phyloP scores from a whole-genome alignment of 805 yeast species.

The Suhomyces sp. region DNA sequence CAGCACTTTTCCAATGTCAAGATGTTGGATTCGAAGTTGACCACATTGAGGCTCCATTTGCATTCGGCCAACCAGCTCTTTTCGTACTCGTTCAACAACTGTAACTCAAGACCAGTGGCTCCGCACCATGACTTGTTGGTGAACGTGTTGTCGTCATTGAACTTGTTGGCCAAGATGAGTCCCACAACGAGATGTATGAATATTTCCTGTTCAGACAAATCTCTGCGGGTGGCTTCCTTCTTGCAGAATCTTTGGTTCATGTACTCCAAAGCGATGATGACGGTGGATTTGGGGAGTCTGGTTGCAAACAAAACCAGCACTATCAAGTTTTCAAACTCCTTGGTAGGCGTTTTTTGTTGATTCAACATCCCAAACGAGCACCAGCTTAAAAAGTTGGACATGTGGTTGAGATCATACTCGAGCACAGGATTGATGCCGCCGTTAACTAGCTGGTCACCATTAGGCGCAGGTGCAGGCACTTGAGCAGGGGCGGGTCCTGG shows the following conservation, averaged over 20 bases:
- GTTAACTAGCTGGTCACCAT: constrained; percentile 18
- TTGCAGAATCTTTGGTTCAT: constrained; percentile 56
- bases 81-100: constrained; percentile 63
- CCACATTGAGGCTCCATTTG: constrained; percentile 55
- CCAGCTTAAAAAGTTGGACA: constrained; percentile 80
- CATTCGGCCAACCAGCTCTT: constrained; percentile 62
- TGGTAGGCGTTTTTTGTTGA: constrained; percentile 43
- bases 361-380: constrained; percentile 67
- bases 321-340: constrained; percentile 56
- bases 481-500: background rate
- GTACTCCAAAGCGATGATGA: constrained; percentile 76
- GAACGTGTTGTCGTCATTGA: constrained; percentile 94
- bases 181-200: constrained; percentile 63
- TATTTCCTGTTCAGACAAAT: constrained; percentile 32
- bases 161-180: constrained; percentile 83
- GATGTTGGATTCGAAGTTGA: constrained; percentile 36
- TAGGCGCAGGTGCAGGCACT: constrained; percentile 8
- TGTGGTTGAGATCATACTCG: constrained; percentile 74
- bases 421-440: constrained; percentile 79
- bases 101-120: constrained; percentile 79
- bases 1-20: constrained; percentile 44
- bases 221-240: constrained; percentile 10
- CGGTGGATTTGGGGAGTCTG: constrained; percentile 78
- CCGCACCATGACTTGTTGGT: constrained; percentile 94
- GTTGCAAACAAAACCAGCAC: constrained; percentile 79